These are phyloP conservation scores for Scedosporium minutisporum DNA, from an alignment of 2,329 filamentous ascomycete species.

Conservation along the genomic window DNA sequence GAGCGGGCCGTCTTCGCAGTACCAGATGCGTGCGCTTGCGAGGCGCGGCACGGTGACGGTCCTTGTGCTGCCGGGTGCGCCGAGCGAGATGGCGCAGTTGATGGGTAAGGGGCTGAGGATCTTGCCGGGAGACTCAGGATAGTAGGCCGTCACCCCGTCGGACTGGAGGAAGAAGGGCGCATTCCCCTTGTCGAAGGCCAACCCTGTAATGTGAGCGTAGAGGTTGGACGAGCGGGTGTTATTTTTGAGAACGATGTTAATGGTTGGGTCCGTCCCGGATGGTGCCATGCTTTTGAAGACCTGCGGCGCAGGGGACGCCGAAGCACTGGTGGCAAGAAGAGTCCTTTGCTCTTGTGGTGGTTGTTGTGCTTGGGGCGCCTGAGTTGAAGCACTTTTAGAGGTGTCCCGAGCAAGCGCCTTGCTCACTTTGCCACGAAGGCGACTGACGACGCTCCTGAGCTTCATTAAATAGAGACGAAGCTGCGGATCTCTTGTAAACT, in stretches of 20 bases:
- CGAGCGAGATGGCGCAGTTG: conserved; percentile 55
- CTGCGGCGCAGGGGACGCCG: neutral
- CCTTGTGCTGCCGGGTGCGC: conserved; percentile 47
- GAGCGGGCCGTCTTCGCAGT: conserved; percentile 49
- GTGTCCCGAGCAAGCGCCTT: neutral
- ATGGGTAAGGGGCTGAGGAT: conserved; percentile 40
- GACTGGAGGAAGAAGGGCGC: conserved; percentile 52
- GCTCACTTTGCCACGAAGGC: neutral
- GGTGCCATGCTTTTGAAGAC: neutral
- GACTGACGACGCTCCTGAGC: neutral
- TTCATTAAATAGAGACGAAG: neutral
- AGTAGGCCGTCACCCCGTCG: conserved; percentile 58
- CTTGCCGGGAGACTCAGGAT: conserved; percentile 46
- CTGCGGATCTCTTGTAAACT: neutral
- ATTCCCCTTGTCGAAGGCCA: conserved; percentile 48
- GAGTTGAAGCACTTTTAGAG: neutral
- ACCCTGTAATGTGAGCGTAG: conserved; percentile 64
- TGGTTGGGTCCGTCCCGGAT: conserved; percentile 21
- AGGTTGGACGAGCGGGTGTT: conserved; percentile 45
- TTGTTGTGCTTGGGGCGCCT: neutral
- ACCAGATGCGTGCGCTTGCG: conserved; percentile 64
- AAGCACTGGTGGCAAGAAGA: neutral
- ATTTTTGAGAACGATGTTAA: conserved; percentile 57
- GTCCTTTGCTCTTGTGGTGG: neutral
- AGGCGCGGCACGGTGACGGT: conserved; percentile 59